phyloP scores from a whole-genome alignment of 2,329 filamentous ascomycete genomes.

The Sordariomycetes sp. region DNA sequence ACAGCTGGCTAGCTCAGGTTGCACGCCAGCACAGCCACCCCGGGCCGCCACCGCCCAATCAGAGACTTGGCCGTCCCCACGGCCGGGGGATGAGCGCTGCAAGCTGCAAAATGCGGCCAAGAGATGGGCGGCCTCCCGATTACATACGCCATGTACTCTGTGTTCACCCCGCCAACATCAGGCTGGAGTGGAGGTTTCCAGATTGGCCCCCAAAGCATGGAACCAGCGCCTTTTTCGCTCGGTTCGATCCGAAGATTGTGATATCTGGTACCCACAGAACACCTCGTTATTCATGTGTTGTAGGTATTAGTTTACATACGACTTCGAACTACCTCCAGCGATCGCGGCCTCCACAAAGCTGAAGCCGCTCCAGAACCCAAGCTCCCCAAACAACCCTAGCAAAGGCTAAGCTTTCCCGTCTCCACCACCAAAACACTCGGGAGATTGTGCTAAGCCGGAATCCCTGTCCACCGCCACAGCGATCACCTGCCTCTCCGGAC shows the following conservation, averaged over 20 bases:
- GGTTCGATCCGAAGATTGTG: neutral
- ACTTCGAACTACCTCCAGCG: too few relatives aligned
- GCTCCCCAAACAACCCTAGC: neutral
- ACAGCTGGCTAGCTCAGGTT: neutral
- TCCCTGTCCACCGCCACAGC: neutral
- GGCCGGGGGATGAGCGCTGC: neutral
- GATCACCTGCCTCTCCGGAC: neutral
- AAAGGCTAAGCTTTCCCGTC: neutral
- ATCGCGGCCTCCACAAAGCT: too few relatives aligned
- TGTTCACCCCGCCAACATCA: too few relatives aligned
- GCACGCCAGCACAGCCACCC: neutral
- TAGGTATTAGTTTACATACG: too few relatives aligned
- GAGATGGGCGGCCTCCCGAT: neutral
- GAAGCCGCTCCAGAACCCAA: too few relatives aligned
- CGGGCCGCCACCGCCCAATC: neutral
- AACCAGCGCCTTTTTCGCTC: neutral
- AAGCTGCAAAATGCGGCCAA: neutral
- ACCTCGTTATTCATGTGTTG: too few relatives aligned
- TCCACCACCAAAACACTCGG: neutral
- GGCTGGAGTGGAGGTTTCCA: too few relatives aligned
- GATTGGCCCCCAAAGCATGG: neutral
- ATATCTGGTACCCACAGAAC: neutral
- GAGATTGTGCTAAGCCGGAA: neutral
- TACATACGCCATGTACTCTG: neutral
- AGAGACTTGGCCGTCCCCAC: neutral